Percentiles rank a stretch among this genome's conserved stretches.
Evolutionary conservation across 495 filamentous ascomycete species (phyloP).

Genomic region (Corynascus novoguineensis): DNA sequence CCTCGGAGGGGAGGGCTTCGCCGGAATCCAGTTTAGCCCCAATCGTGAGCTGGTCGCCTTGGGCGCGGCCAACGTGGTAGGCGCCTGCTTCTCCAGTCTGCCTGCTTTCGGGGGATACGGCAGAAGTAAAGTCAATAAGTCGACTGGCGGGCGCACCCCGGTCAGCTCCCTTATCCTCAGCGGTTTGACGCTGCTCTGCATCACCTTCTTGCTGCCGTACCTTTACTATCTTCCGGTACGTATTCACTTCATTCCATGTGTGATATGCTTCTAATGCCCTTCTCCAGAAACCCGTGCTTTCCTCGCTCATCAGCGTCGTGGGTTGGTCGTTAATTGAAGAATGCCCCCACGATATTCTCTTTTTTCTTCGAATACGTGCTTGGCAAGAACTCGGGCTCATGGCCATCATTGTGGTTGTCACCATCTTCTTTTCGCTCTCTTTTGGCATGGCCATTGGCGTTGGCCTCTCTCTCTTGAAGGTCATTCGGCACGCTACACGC

Average conservation of each 20-base stretch:
- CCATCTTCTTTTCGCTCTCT: constrained; percentile 86
- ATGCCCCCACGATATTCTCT: constrained; percentile 80
- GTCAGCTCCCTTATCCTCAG: constrained; percentile 85
- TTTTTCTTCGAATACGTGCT: constrained; percentile 81
- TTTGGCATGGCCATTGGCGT: constrained; percentile 86
- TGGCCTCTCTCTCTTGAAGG: constrained; percentile 77
- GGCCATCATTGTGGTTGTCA: constrained; percentile 79
- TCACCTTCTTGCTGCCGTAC: constrained; percentile 78
- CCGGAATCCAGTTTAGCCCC: constrained; percentile 74
- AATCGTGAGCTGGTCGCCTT: constrained; percentile 94
- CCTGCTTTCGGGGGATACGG: constrained; percentile 97
- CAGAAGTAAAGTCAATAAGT: constrained; percentile 87
- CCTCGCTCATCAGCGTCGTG: constrained; percentile 90
- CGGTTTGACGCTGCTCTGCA: constrained; percentile 71
- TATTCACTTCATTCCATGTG: constrained; percentile 6
- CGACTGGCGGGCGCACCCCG: constrained; percentile 85
- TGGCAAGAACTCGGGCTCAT: constrained; percentile 83
- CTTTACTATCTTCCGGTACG: constrained; percentile 90
- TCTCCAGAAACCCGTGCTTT: constrained; percentile 83
- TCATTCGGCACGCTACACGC: constrained; percentile 82
- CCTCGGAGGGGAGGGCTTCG: constrained; percentile 60
- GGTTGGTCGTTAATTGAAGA: constrained; percentile 94
- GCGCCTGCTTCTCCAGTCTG: constrained; percentile 84
- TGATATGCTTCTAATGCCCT: not conserved
- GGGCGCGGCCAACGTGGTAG: constrained; percentile 81